Conservation (phyloP, 495 filamentous ascomycete genomes). For the Penicillium odoratum region DNA sequence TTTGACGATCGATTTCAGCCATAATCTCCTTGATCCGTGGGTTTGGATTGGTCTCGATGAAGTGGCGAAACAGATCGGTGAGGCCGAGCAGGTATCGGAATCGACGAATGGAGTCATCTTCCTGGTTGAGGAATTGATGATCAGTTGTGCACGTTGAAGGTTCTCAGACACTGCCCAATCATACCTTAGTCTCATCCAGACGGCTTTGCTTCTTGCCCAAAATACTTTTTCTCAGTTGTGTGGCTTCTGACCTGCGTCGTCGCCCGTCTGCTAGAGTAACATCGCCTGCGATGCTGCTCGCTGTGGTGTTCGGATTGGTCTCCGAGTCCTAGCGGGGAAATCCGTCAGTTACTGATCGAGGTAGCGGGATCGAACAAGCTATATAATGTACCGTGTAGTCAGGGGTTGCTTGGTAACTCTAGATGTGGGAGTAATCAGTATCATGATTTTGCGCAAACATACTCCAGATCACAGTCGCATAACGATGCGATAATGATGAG, state of each 20-base stretch:
- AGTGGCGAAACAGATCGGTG: slow-evolving; percentile 97
- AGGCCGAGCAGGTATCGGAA: slow-evolving; percentile 95
- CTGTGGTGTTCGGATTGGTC: slow-evolving; percentile 88
- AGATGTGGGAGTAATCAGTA: not conserved
- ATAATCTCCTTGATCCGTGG: slow-evolving; percentile 89
- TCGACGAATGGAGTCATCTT: slow-evolving; percentile 91
- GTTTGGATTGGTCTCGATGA: slow-evolving; percentile 96
- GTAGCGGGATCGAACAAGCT: not conserved
- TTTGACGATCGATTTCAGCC: slow-evolving; percentile 88
- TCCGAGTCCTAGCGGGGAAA: slow-evolving; percentile 66
- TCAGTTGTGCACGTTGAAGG: slow-evolving; percentile 3
- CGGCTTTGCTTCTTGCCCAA: slow-evolving; percentile 93
- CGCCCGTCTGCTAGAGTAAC: slow-evolving; percentile 67
- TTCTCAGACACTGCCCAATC: slow-evolving; percentile 8
- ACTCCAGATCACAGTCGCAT: not conserved
- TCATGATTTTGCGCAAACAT: not conserved
- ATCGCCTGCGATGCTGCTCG: slow-evolving; percentile 83
- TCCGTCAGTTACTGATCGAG: slow-evolving; percentile 9
- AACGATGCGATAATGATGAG: slow-evolving; percentile 3
- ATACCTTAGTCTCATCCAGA: slow-evolving; percentile 87
- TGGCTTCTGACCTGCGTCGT: slow-evolving; percentile 79
- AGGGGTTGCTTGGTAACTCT: slow-evolving; percentile 78
- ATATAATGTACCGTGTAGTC: slow-evolving; percentile 64
- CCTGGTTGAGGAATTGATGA: slow-evolving; percentile 49
- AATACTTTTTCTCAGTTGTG: slow-evolving; percentile 82